A percentile compares a stretch with the other conserved stretches of the same genome.
Evolutionary conservation across 2,329 filamentous ascomycete species (phyloP).

Genomic region (Hypocreales sp.): DNA sequence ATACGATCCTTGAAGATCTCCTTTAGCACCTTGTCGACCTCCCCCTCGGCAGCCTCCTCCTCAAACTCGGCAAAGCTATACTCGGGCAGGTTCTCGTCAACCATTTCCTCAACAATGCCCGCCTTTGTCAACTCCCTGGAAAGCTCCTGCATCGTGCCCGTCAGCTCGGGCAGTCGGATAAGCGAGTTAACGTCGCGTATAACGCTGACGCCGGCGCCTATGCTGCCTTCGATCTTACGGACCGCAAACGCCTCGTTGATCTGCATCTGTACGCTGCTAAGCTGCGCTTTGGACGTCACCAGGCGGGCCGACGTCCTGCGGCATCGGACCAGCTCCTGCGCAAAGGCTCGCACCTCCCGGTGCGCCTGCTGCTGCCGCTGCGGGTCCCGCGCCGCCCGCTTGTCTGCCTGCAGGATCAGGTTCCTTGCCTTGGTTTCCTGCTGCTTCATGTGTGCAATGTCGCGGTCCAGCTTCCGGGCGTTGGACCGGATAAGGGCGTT

Average conservation of each 20-base stretch:
- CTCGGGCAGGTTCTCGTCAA: slow-evolving; percentile 70
- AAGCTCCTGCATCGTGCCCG: slow-evolving; percentile 77
- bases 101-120: slow-evolving; percentile 96
- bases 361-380: slow-evolving; percentile 64
- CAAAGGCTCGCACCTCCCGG: slow-evolving; percentile 75
- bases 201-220: slow-evolving; percentile 72
- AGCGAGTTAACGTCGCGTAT: slow-evolving; percentile 94
- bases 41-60: slow-evolving; percentile 58
- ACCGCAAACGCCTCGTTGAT: slow-evolving; percentile 93
- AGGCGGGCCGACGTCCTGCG: slow-evolving; percentile 62
- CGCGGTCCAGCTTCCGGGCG: slow-evolving; percentile 85
- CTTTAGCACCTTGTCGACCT: slow-evolving; percentile 85
- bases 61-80: slow-evolving; percentile 55
- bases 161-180: slow-evolving; percentile 70
- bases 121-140: slow-evolving; percentile 82
- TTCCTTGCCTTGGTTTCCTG: slow-evolving; percentile 75
- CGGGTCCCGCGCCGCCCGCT: slow-evolving; percentile 66
- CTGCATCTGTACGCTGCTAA: slow-evolving; percentile 90
- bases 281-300: slow-evolving; percentile 80
- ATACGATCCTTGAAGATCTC: slow-evolving; percentile 78
- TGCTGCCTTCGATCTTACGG: slow-evolving; percentile 87
- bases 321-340: slow-evolving; percentile 69
- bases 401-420: slow-evolving; percentile 70
- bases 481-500: slow-evolving; percentile 81
- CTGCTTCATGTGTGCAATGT: slow-evolving; percentile 63